A percentile compares a stretch with the other conserved stretches of the same genome.
phyloP scores from a whole-genome alignment of 129 eudicot genomes.

The Heracleum sosnowskyi region DNA sequence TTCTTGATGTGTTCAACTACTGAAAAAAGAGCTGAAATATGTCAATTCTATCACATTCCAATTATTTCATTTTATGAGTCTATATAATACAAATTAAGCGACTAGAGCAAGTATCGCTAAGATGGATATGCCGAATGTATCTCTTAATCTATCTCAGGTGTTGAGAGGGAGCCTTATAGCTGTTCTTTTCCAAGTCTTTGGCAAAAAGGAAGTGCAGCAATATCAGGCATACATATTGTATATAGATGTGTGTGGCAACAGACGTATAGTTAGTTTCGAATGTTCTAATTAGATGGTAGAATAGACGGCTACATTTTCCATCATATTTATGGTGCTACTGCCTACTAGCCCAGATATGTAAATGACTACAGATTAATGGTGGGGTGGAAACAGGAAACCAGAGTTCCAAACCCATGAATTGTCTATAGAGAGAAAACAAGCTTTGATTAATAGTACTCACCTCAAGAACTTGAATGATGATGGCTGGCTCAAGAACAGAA shows the following conservation, averaged over 20 bases:
- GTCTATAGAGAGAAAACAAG: slow-evolving; percentile 1
- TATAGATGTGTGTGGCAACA: not conserved
- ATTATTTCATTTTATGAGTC: not conserved
- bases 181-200: not conserved
- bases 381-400: not conserved
- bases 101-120: not conserved
- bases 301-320: not conserved
- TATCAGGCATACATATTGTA: not conserved
- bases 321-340: no score
- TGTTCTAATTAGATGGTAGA: not conserved
- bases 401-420: not conserved
- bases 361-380: not conserved
- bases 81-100: not conserved
- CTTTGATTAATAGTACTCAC: slow-evolving; percentile 25
- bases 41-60: not conserved
- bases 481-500: slow-evolving; percentile 10
- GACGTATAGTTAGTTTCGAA: not conserved
- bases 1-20: not conserved
- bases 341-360: not conserved
- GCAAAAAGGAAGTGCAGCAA: not conserved
- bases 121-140: not conserved
- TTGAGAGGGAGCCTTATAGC: not conserved
- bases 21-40: not conserved
- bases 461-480: slow-evolving; percentile 21
- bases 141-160: not conserved